Evolutionary conservation across 2,329 filamentous ascomycete genomes (phyloP), one percentile per base, ranked within the genome.

Genomic region (Botryosphaeria agaves): DNA sequence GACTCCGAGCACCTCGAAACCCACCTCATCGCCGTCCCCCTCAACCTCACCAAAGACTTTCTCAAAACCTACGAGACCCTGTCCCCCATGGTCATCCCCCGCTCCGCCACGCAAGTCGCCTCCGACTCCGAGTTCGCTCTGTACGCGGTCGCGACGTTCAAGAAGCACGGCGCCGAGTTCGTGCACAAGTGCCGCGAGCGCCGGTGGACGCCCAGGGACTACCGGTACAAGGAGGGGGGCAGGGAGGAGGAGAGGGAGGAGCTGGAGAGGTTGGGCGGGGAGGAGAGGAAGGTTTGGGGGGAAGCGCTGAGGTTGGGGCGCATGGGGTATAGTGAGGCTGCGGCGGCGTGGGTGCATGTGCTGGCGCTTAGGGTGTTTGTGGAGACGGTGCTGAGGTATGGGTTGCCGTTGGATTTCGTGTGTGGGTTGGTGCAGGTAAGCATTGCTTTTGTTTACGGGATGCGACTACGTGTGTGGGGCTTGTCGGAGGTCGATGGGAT

Each of bases 1-100:
- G 76, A 93, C 50, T 94, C 85, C 14, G 89, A 98, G 58, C 95
- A 93, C 57, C 75, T 98, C 43, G 84, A 94, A 59, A 94, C 89
- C 18, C 85, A 94, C 51, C 73, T 98, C 18, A 67, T 98, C 41
- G 89, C 82, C 14, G 81, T 98, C 6, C 89, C 89, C 2, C 72
- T 69, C 28, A 74, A 72, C 41, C 63, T 70, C 33, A 75, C 78
- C 45, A 93, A 91, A 52, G 87, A 95, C 23, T 98, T 93, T 48
- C 60, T 91, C 39, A 77, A 77, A 50, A 72, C 66, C 39, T 98
- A 98, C 58, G 89, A 98, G 56, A 85, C 81, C 1, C 55, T 95
- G 33, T 62, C 78, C 1, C 76, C 79, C 9, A 92, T 93, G 82
- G 83, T 95, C 2, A 87, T 98, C 2, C 89, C 89, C 7, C 78